Evolutionary conservation across 139 green algal genomes (phyloP), one percentile per base, ranked within the genome.

Genomic region (Chlamydomonas sp.): DNA sequence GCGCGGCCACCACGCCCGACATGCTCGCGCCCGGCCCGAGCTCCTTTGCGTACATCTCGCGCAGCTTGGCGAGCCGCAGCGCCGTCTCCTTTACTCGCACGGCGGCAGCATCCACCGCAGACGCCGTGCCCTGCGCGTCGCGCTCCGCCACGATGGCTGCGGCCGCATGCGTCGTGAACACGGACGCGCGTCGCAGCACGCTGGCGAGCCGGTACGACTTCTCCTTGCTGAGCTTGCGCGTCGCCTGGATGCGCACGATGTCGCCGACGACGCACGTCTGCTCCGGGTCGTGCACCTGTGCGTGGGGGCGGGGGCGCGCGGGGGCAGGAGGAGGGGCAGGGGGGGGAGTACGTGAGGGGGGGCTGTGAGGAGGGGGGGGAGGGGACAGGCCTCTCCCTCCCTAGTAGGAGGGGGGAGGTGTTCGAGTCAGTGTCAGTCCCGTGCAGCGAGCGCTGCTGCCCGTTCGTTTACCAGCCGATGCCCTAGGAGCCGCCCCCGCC

Each of bases 251-350:
- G 3, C 73, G 67, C 5, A 88, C 83, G 5, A 84, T 59, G 70
- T 88, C 83, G 0, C 83, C 83, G 1, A 84, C 75, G 6, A 84
- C 67, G 33, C 77, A 80, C 5, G 67, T 48, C 34, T 85, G 72
- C 22, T 65, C 2, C 30, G 81, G 74, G 48, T 84, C 79, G 38
- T 84, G 82, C 0, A 79, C 81, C 77, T 83, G 60, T 26, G 43
- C 43, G 20, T 54, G 43, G 43, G 43, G 16, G 43, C 20, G 43
- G 13, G 43, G 16, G 20, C 20, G 43, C 43, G 43, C 43, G 20
- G 13, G 43, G 20, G 43, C 43, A 54, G 13, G 43, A 54, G 43
- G 16, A 54, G 13, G 16, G 20, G 43, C 66, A 48, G 2, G 5
- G 26, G n/a, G 16, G 28, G 38, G 37, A 39, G 58, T 4, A 37